A percentile compares a stretch with the other conserved stretches of the same genome.
Conservation (phyloP, 2,329 filamentous ascomycete species). For the Arachnopeziza araneosa region DNA sequence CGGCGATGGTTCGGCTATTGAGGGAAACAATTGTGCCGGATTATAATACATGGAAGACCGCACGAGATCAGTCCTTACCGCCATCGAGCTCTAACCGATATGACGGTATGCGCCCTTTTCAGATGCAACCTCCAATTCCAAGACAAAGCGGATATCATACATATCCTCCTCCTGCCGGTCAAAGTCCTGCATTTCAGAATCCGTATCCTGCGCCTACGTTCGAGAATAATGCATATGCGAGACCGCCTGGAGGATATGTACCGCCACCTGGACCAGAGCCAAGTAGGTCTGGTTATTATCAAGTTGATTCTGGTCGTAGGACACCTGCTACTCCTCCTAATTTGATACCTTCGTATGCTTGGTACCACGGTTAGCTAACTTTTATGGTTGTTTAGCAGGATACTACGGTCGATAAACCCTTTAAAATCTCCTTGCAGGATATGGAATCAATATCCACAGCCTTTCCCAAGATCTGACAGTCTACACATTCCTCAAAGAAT, state of each 20-base stretch:
- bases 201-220: not conserved
- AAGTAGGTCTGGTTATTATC: constrained; percentile 20
- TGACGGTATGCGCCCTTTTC: constrained; percentile 23
- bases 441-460: too few species aligned
- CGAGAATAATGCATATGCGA: constrained; percentile 9
- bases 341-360: constrained; percentile 8
- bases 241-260: constrained; percentile 8
- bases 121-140: constrained; percentile 6
- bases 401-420: constrained; percentile 13
- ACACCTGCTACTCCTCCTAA: constrained; percentile 11
- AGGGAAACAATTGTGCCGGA: constrained; percentile 62
- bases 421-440: not conserved
- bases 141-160: constrained; percentile 6
- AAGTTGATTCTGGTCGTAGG: constrained; percentile 8
- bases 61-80: constrained; percentile 26
- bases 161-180: not conserved
- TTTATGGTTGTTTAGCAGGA: constrained; percentile 6
- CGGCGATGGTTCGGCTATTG: constrained; percentile 68
- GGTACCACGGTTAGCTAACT: constrained; percentile 13
- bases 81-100: constrained; percentile 17
- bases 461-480: not conserved
- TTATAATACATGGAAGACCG: constrained; percentile 48
- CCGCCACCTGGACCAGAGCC: constrained; percentile 16
- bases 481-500: not conserved
- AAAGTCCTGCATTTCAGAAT: not conserved